Percentiles rank a stretch among this genome's conserved stretches.
phyloP scores from a whole-genome alignment of 345 rosid species.

The Syzygium oleosum region DNA sequence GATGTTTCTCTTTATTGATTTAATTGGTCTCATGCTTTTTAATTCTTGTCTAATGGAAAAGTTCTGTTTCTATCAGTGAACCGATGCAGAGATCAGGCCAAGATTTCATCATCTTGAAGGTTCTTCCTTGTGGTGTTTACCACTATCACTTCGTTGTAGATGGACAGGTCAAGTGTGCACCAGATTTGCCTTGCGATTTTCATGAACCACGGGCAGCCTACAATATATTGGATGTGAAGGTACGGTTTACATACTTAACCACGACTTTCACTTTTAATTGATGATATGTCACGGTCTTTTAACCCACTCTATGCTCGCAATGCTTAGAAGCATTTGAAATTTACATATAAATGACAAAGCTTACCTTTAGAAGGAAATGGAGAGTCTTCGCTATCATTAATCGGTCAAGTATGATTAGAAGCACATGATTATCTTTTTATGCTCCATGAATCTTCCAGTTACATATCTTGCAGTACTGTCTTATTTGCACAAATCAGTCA shows the following conservation, averaged over 20 bases:
- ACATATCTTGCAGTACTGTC: neutral
- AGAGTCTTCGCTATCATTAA: neutral
- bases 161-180: constrained; percentile 23
- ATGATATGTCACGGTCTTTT: neutral
- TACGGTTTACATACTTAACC: constrained; percentile 1
- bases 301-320: neutral
- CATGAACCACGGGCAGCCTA: constrained; percentile 28
- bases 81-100: constrained; percentile 34
- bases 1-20: neutral
- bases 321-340: neutral
- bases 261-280: neutral
- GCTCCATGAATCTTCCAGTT: neutral
- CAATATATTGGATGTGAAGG: constrained; percentile 59
- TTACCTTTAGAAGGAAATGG: neutral
- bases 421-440: neutral
- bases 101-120: constrained; percentile 40
- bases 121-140: constrained; percentile 47
- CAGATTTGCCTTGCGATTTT: constrained; percentile 39
- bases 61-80: constrained; percentile 20
- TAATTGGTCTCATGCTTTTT: neutral
- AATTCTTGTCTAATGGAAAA: neutral
- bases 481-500: neutral
- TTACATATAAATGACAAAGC: neutral
- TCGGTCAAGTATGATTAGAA: neutral
- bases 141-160: constrained; percentile 55